phyloP scores from a whole-genome alignment of 176 grass and related monocot species.

The Zoysia pacifica region DNA sequence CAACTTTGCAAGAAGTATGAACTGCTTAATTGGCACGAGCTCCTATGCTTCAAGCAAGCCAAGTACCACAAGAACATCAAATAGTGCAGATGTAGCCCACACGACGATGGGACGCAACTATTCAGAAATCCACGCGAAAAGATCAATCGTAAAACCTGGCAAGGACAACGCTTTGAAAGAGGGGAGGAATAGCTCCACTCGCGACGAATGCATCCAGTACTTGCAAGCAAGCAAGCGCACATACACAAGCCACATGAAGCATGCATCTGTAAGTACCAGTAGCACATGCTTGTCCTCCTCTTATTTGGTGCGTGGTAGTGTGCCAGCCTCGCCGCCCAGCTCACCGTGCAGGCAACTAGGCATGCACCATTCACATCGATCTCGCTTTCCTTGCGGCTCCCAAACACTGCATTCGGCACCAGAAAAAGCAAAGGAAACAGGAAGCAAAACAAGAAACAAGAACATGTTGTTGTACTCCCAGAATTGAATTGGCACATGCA shows the following conservation, averaged over 20 bases:
- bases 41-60: not conserved
- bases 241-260: slow-evolving; percentile 37
- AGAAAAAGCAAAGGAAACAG: slow-evolving; percentile 53
- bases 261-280: not conserved
- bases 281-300: slow-evolving; percentile 29
- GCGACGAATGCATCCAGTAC: slow-evolving; percentile 37
- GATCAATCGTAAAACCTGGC: slow-evolving; percentile 24
- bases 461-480: slow-evolving; percentile 14
- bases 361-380: slow-evolving; percentile 55
- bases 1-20: not conserved
- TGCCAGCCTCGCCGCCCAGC: not conserved
- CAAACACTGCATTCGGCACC: slow-evolving; percentile 35
- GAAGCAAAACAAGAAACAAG: slow-evolving; percentile 60
- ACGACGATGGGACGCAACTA: slow-evolving; percentile 32
- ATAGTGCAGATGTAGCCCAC: slow-evolving; percentile 6
- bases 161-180: slow-evolving; percentile 27
- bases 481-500: slow-evolving; percentile 46
- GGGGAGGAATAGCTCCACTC: slow-evolving; percentile 17
- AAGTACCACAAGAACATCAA: slow-evolving; percentile 26
- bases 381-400: not conserved
- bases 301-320: slow-evolving; percentile 32
- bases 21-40: not conserved
- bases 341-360: slow-evolving; percentile 25
- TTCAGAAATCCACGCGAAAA: slow-evolving; percentile 40
- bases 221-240: slow-evolving; percentile 2